Evolutionary conservation across 306 rosid species (phyloP).

Genomic region (Quercus glauca): DNA sequence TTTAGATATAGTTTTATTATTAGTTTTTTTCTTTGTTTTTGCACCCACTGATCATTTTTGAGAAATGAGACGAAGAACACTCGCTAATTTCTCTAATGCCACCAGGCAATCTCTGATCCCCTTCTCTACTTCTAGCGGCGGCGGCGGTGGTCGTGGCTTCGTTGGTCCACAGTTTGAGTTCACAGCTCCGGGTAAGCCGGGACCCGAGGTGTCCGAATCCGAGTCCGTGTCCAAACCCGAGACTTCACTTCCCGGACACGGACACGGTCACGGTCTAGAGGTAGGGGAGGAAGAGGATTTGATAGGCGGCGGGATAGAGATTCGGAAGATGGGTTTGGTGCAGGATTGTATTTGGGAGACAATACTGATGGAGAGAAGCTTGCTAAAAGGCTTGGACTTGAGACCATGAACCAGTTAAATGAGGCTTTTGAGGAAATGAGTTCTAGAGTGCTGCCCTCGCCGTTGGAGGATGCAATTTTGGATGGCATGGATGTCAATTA

Average conservation of each 20-base stretch:
- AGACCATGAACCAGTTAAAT: constrained; percentile 53
- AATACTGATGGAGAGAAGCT: constrained; percentile 73
- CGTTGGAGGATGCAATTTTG: constrained; percentile 52
- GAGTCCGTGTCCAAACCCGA: constrained; percentile 28
- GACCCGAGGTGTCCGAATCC: constrained; percentile 20
- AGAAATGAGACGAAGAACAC: constrained; percentile 61
- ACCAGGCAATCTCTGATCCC: constrained; percentile 44
- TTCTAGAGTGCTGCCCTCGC: constrained; percentile 54
- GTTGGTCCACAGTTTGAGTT: constrained; percentile 21
- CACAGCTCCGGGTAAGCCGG: constrained; percentile 37
- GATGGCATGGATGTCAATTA: constrained; percentile 47
- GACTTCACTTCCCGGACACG: constrained; percentile 42
- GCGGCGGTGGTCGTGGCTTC: constrained; percentile 35
- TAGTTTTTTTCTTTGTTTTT: no score
- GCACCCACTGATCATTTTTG: background rate
- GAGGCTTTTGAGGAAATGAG: constrained; percentile 66
- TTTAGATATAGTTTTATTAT: no score
- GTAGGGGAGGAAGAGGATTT: constrained; percentile 19
- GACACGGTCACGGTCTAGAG: constrained; percentile 50
- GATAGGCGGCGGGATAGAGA: constrained; percentile 20
- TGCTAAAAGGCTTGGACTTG: constrained; percentile 69
- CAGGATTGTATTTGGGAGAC: constrained; percentile 55
- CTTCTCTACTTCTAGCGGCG: constrained; percentile 56
- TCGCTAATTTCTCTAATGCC: constrained; percentile 40
- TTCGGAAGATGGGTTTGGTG: constrained; percentile 21